phyloP scores from a whole-genome alignment of 306 rosid genomes.

The Vicia villosa region DNA sequence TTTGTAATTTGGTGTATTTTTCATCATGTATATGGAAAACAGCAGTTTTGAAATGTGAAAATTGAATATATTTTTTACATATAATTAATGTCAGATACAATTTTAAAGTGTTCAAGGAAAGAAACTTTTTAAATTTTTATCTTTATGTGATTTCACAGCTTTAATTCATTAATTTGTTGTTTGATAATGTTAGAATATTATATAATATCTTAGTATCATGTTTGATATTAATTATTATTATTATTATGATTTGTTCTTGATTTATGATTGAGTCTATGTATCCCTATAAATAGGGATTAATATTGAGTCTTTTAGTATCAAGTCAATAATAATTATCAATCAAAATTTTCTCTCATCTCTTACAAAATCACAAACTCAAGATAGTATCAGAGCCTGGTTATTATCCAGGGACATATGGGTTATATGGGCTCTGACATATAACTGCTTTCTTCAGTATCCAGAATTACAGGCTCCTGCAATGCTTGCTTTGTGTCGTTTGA shows the following conservation, averaged over 20 bases:
- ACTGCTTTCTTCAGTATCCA: conserved; percentile 67
- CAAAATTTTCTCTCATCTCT: no score
- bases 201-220: no score
- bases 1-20: conserved; percentile 1
- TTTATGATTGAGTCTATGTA: no score
- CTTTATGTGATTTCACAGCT: conserved; percentile 1
- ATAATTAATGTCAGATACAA: conserved; percentile 13
- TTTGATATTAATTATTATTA: no score
- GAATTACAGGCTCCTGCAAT: conserved; percentile 92
- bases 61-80: conserved; percentile 2
- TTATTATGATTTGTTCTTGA: no score
- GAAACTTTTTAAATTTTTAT: not conserved
- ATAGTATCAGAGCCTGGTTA: no score
- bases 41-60: not conserved
- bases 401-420: no score
- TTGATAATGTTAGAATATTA: conserved; percentile 7
- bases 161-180: not conserved
- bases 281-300: no score
- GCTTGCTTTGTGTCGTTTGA: conserved; percentile 95
- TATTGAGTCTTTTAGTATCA: no score
- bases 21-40: not conserved
- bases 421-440: no score
- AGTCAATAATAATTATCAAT: no score
- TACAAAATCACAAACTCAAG: no score
- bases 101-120: not conserved